Conservation (phyloP, 192 early-diverging fungal genomes). For the Entomortierella beljakovae region DNA sequence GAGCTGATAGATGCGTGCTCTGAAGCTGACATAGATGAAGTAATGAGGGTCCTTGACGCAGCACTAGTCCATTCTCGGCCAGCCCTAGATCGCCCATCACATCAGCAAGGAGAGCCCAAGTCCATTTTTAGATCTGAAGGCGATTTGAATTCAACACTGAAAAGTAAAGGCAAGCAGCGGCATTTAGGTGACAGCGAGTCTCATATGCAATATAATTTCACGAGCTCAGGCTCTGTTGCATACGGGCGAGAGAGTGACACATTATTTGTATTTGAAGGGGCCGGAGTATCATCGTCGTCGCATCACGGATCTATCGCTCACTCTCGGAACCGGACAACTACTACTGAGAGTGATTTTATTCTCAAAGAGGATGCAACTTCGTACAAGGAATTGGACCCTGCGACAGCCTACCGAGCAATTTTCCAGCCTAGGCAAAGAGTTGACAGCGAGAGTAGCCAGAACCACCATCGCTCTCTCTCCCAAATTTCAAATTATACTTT, state of each 20-base stretch:
- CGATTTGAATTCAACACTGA: not conserved
- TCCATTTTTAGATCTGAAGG: not conserved
- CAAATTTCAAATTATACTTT: not conserved
- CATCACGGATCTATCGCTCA: not conserved
- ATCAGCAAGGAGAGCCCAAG: not conserved
- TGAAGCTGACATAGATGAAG: conserved; percentile 23
- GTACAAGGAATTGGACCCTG: too few species aligned
- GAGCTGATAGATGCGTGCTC: conserved; percentile 44
- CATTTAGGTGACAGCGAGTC: not conserved
- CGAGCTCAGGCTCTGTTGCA: not conserved
- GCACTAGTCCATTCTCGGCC: conserved; percentile 13
- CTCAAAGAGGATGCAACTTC: too few species aligned
- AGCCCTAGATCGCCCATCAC: conserved; percentile 1
- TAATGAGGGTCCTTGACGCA: conserved; percentile 23
- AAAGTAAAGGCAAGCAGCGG: conserved; percentile 6
- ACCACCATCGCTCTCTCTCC: not conserved
- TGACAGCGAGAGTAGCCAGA: conserved; percentile 3
- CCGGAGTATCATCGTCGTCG: not conserved
- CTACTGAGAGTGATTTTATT: not conserved
- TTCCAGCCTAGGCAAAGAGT: conserved; percentile 17
- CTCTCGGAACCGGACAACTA: conserved; percentile 1
- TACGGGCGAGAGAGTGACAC: not conserved
- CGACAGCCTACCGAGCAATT: too few species aligned
- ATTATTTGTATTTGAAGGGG: not conserved
- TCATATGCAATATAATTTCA: conserved; percentile 1